Evolutionary conservation across 1,284 basidiomycete genomes (phyloP).

Genomic region (Apiotrichum mycotoxinovorans): DNA sequence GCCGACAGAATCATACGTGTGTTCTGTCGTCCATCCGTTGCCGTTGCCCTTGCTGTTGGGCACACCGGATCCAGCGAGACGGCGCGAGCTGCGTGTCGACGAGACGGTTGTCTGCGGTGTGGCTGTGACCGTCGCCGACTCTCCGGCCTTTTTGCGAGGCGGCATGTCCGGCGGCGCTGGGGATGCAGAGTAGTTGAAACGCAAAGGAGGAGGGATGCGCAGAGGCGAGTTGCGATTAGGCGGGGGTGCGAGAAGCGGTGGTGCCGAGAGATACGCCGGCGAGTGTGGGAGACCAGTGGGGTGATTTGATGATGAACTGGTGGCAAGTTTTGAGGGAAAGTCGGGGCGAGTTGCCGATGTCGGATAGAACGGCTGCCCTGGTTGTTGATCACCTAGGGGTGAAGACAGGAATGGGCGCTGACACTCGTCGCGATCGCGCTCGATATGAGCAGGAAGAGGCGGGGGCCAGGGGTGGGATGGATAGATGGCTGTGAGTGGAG

Average conservation of each 20-base stretch:
- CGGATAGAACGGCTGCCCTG: slow-evolving; percentile 2
- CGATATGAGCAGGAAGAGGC: slow-evolving; percentile 4
- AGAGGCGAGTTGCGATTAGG: slow-evolving; percentile 26
- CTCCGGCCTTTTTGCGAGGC: slow-evolving; percentile 33
- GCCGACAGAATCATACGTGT: slow-evolving; percentile 44
- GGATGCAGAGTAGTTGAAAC: slow-evolving; percentile 42
- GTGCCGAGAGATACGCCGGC: slow-evolving; percentile 16
- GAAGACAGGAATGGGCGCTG: slow-evolving; percentile 17
- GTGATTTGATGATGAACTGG: slow-evolving; percentile 1
- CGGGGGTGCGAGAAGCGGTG: slow-evolving; percentile 9
- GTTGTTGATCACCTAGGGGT: slow-evolving; percentile 19
- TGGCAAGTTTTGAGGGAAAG: slow-evolving; percentile 9
- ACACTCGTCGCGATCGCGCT: slow-evolving; percentile 7
- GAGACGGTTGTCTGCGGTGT: slow-evolving; percentile 21
- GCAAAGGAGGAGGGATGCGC: slow-evolving; percentile 40
- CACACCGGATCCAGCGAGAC: slow-evolving; percentile 8
- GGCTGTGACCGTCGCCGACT: slow-evolving; percentile 22
- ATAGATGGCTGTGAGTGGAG: slow-evolving; percentile 39
- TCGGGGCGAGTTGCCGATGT: neutral
- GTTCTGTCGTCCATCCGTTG: slow-evolving; percentile 46
- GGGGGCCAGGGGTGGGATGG: slow-evolving; percentile 23
- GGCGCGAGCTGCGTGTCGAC: slow-evolving; percentile 17
- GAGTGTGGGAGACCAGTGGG: slow-evolving; percentile 14
- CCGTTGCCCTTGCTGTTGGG: slow-evolving; percentile 28
- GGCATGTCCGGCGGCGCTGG: slow-evolving; percentile 34